These are phyloP conservation scores for Boletus rubropictus DNA, from an alignment of 768 basidiomycete species.

Conservation along the genomic window DNA sequence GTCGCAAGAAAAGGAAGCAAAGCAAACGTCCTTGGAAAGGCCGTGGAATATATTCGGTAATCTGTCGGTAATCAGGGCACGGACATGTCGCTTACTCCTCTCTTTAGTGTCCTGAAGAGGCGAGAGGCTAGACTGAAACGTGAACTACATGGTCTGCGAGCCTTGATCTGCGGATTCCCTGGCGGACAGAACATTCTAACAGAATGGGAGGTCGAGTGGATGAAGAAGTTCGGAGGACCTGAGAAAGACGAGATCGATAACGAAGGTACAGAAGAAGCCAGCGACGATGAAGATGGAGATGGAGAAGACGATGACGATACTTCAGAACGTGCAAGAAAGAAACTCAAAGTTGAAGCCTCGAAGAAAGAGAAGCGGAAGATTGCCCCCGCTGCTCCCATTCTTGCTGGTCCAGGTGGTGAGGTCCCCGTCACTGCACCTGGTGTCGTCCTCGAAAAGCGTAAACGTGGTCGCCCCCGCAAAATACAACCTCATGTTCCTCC, in stretches of 20 bases:
- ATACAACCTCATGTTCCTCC: slow-evolving; percentile 45
- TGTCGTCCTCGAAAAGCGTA: slow-evolving; percentile 65
- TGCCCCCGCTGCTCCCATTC: slow-evolving; percentile 26
- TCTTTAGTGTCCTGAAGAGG: slow-evolving; percentile 65
- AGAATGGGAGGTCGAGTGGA: slow-evolving; percentile 77
- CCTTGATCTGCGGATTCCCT: slow-evolving; percentile 63
- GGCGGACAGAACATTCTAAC: slow-evolving; percentile 64
- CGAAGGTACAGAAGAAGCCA: slow-evolving; percentile 34
- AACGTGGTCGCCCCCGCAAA: slow-evolving; percentile 80
- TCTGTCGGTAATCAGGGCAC: slow-evolving; percentile 10
- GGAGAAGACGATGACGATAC: slow-evolving; percentile 35
- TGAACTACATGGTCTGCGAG: slow-evolving; percentile 71
- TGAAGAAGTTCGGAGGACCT: slow-evolving; percentile 65
- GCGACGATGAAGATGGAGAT: slow-evolving; percentile 41
- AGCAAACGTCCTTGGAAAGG: slow-evolving; percentile 84
- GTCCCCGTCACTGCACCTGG: slow-evolving; percentile 26
- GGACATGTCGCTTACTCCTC: slow-evolving; percentile 3
- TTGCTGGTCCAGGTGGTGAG: slow-evolving; percentile 18
- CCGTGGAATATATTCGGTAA: slow-evolving; percentile 80
- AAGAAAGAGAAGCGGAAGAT: slow-evolving; percentile 40
- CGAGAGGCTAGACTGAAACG: slow-evolving; percentile 65
- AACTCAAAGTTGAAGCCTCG: slow-evolving; percentile 43
- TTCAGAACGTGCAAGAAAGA: slow-evolving; percentile 56
- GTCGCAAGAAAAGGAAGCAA: slow-evolving; percentile 89
- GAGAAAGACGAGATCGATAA: slow-evolving; percentile 69